These are phyloP conservation scores for Arthrobotrys entomopaga DNA, from an alignment of 2,329 filamentous ascomycete species.

Conservation along the genomic window DNA sequence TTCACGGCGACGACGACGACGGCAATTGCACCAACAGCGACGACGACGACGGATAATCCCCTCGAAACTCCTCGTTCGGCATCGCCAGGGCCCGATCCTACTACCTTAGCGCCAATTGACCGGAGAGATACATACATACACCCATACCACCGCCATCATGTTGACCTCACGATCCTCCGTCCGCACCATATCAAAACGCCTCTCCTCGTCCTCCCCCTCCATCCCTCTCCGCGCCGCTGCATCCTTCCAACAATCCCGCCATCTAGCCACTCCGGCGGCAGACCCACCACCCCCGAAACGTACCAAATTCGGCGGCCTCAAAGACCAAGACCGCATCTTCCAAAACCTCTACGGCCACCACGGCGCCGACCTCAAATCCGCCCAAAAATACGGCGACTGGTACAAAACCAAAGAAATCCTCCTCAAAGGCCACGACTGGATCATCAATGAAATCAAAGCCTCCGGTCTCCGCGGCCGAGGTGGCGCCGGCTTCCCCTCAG, in stretches of 20 bases:
- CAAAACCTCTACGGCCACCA: slow-evolving; percentile 97
- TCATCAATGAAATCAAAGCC: slow-evolving; percentile 96
- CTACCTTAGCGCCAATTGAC: slow-evolving; percentile 32
- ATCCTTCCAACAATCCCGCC: slow-evolving; percentile 70
- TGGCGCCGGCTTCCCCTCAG: slow-evolving; percentile 96
- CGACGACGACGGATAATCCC: not conserved
- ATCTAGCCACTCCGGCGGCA: slow-evolving; percentile 84
- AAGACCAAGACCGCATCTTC: slow-evolving; percentile 98
- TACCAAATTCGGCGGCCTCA: slow-evolving; percentile 82
- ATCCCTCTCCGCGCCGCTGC: slow-evolving; percentile 59
- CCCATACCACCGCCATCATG: slow-evolving; percentile 40
- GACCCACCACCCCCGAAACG: slow-evolving; percentile 72
- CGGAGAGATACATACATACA: slow-evolving; percentile 26
- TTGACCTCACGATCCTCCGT: slow-evolving; percentile 52
- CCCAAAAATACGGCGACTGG: slow-evolving; percentile 99
- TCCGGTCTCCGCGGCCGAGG: slow-evolving; percentile 95
- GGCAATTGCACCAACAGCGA: not conserved
- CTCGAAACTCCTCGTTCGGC: not conserved
- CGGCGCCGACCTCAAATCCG: slow-evolving; percentile 88
- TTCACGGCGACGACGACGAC: slow-evolving; percentile 5
- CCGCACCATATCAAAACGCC: slow-evolving; percentile 46
- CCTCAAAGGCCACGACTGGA: slow-evolving; percentile 96
- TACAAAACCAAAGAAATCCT: slow-evolving; percentile 99
- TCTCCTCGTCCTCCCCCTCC: slow-evolving; percentile 49
- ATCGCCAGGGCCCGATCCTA: not conserved